Evolutionary conservation across 352 stramenopile species (phyloP).

Genomic region (Phytophthora colocasiae): DNA sequence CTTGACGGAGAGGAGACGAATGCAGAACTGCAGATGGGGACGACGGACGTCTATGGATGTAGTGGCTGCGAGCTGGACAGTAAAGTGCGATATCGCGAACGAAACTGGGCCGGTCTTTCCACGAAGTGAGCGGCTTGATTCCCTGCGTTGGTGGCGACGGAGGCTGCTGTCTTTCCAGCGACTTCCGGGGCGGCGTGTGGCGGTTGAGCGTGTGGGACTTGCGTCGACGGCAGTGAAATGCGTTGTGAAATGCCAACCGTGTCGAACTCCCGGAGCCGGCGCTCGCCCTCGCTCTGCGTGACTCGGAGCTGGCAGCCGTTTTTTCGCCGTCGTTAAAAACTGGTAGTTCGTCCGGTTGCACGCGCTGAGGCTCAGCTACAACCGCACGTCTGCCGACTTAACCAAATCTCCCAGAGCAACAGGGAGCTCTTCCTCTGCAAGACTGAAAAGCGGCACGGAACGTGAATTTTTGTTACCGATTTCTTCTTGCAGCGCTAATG

Average conservation of each 20-base stretch:
- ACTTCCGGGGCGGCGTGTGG: constrained; percentile 18
- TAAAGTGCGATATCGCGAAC: constrained; percentile 26
- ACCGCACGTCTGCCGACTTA: constrained; percentile 10
- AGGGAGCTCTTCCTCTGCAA: too few species aligned
- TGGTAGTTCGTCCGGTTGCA: constrained; percentile 10
- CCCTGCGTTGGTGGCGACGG: constrained; percentile 3
- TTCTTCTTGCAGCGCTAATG: too few species aligned
- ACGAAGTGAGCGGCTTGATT: constrained; percentile 14
- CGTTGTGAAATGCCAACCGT: constrained; percentile 12
- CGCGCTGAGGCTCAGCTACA: constrained; percentile 3
- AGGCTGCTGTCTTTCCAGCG: constrained; percentile 28
- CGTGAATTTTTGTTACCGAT: too few species aligned
- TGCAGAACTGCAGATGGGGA: constrained; percentile 38
- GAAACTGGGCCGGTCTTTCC: constrained; percentile 26
- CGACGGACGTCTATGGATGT: neutral
- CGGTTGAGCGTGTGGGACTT: constrained; percentile 6
- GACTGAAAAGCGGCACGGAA: too few species aligned
- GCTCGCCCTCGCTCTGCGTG: constrained; percentile 9
- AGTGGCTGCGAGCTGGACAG: constrained; percentile 14
- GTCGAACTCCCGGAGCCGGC: constrained; percentile 1
- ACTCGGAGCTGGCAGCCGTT: constrained; percentile 23
- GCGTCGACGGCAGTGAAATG: constrained; percentile 18
- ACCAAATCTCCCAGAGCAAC: constrained; percentile 3
- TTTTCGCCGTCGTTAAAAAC: constrained; percentile 16
- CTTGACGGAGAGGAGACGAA: constrained; percentile 21